Conservation (phyloP, 1,284 basidiomycete genomes). For the Ganoderma sinense region DNA sequence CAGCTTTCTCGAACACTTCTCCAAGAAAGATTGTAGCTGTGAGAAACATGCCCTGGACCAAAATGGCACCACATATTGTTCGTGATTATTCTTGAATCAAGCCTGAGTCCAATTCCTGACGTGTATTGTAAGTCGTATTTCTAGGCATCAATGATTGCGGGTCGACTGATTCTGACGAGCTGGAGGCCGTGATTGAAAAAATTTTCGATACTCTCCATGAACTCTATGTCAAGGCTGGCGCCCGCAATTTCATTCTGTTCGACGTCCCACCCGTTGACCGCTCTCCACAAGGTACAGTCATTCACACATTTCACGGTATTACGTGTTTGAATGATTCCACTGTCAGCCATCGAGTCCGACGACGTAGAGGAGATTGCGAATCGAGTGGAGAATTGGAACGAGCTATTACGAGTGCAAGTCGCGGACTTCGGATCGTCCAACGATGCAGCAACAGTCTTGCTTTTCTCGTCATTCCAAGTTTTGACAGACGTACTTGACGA, state of each 20-base stretch:
- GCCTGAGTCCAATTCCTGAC: neutral
- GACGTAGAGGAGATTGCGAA: slow-evolving; percentile 27
- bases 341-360: slow-evolving; percentile 7
- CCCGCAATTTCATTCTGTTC: slow-evolving; percentile 37
- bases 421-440: slow-evolving; percentile 34
- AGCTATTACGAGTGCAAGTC: slow-evolving; percentile 30
- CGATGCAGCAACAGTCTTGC: slow-evolving; percentile 32
- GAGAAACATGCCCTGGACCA: slow-evolving; percentile 12
- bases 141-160: slow-evolving; percentile 37
- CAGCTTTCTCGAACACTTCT: slow-evolving; percentile 19
- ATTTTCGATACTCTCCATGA: slow-evolving; percentile 32
- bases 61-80: slow-evolving; percentile 7
- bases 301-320: neutral
- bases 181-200: slow-evolving; percentile 30
- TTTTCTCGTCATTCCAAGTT: slow-evolving; percentile 42
- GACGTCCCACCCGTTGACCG: slow-evolving; percentile 38
- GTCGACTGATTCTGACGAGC: slow-evolving; percentile 25
- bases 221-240: slow-evolving; percentile 36
- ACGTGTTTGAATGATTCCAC: neutral
- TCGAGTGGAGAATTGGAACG: slow-evolving; percentile 42
- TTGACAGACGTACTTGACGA: slow-evolving; percentile 44
- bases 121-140: slow-evolving; percentile 23
- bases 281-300: slow-evolving; percentile 30
- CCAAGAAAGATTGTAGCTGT: slow-evolving; percentile 10
- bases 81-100: neutral